Evolutionary conservation across 257 asterid species (phyloP).

Genomic region (Solanum clarkiae): DNA sequence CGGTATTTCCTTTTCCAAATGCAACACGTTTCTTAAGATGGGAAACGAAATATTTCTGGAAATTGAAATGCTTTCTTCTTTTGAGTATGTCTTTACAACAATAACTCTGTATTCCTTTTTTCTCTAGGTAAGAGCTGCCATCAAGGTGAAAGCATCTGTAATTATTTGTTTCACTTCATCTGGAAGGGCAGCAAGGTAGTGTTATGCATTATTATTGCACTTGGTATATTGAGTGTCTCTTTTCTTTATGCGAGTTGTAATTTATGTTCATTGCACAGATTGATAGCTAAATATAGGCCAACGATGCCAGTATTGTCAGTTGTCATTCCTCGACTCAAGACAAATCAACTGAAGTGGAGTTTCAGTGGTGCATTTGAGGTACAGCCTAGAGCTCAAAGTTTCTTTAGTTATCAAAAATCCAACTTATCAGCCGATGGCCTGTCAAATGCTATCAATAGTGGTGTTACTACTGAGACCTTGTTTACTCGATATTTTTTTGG

Average conservation of each 20-base stretch:
- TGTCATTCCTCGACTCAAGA: constrained; percentile 88
- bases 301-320: constrained; percentile 90
- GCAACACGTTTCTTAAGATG: background rate
- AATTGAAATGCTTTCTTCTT: background rate
- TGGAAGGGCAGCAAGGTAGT: constrained; percentile 89
- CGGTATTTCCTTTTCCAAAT: constrained; percentile 25
- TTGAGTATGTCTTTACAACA: background rate
- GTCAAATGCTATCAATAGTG: background rate
- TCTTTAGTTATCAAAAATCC: background rate
- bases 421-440: background rate
- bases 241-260: background rate
- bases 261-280: constrained; percentile 23
- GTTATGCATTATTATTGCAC: background rate
- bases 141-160: constrained; percentile 89
- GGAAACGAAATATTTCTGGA: background rate
- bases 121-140: constrained; percentile 81
- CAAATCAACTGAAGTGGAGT: constrained; percentile 85
- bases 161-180: constrained; percentile 87
- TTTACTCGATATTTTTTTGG: background rate
- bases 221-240: background rate
- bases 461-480: background rate
- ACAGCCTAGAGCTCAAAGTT: background rate
- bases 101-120: background rate
- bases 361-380: constrained; percentile 94
- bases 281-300: constrained; percentile 90